Conservation (phyloP, 305 asterid genomes). For the Lippia alba region DNA sequence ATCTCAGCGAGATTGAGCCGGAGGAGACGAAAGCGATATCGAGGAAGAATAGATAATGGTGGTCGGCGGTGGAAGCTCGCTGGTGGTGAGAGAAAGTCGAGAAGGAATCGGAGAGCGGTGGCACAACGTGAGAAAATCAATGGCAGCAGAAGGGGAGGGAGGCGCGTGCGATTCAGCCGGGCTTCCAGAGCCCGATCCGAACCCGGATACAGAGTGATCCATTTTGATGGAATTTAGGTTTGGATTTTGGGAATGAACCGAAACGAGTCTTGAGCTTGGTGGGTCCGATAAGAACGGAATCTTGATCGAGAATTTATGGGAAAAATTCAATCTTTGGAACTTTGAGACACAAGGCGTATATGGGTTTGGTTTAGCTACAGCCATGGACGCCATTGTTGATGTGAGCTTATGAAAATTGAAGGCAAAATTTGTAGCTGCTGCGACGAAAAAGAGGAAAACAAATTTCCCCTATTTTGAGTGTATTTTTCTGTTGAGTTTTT, state of each 20-base stretch:
- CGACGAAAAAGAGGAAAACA: slow-evolving; percentile 12
- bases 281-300: slow-evolving; percentile 46
- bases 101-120: too few species aligned
- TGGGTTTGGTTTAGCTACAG: slow-evolving; percentile 45
- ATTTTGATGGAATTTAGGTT: slow-evolving; percentile 54
- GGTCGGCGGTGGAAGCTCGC: too few species aligned
- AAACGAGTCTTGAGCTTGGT: slow-evolving; percentile 45
- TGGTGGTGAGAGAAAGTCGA: too few species aligned
- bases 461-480: neutral
- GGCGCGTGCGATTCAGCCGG: slow-evolving; percentile 38
- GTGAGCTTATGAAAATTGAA: slow-evolving; percentile 1
- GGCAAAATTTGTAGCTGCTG: slow-evolving; percentile 12
- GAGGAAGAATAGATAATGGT: too few species aligned
- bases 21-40: too few species aligned
- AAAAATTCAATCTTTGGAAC: slow-evolving; percentile 20
- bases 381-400: slow-evolving; percentile 43
- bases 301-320: slow-evolving; percentile 45
- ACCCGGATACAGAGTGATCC: slow-evolving; percentile 46
- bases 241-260: slow-evolving; percentile 55
- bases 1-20: too few species aligned
- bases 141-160: slow-evolving; percentile 65
- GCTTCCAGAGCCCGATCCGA: slow-evolving; percentile 47
- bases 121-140: slow-evolving; percentile 93
- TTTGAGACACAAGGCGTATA: slow-evolving; percentile 24
- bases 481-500: slow-evolving; percentile 12